Evolutionary conservation across 257 asterid genomes (phyloP).

Genomic region (Phtheirospermum japonicum): DNA sequence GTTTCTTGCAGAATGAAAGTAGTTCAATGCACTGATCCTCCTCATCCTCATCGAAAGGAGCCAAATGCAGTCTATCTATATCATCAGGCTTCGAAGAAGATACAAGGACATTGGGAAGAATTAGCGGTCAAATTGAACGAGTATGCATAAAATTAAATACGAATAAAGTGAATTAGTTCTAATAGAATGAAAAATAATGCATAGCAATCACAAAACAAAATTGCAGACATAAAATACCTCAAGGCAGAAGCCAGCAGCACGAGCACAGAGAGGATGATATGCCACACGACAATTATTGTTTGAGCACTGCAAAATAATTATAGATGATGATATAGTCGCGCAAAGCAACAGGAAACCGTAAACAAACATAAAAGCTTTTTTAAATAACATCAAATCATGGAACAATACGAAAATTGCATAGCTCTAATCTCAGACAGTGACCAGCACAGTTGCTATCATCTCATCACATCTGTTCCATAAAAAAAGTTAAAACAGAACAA

Average conservation of each 20-base stretch:
- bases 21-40: constrained; percentile 83
- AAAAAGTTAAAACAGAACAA: constrained; percentile 19
- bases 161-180: constrained; percentile 6
- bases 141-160: constrained; percentile 5
- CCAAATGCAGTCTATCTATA: constrained; percentile 66
- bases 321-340: constrained; percentile 19
- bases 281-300: constrained; percentile 79
- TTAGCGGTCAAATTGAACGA: background rate
- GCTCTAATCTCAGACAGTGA: constrained; percentile 15
- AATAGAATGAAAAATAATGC: constrained; percentile 10
- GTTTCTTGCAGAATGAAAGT: constrained; percentile 88
- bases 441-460: constrained; percentile 16
- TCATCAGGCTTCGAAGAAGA: constrained; percentile 69
- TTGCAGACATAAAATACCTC: constrained; percentile 54
- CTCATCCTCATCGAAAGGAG: constrained; percentile 80
- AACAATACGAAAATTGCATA: constrained; percentile 9
- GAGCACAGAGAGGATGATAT: constrained; percentile 98
- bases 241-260: constrained; percentile 97
- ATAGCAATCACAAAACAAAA: constrained; percentile 5
- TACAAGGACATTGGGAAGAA: constrained; percentile 11
- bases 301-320: constrained; percentile 68
- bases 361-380: background rate
- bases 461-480: constrained; percentile 5
- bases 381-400: constrained; percentile 14
- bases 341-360: constrained; percentile 22